A percentile compares a stretch with the other conserved stretches of the same genome.
Evolutionary conservation across 78 protist species (phyloP).

Genomic region (Dictyostelium brefeldianum): DNA sequence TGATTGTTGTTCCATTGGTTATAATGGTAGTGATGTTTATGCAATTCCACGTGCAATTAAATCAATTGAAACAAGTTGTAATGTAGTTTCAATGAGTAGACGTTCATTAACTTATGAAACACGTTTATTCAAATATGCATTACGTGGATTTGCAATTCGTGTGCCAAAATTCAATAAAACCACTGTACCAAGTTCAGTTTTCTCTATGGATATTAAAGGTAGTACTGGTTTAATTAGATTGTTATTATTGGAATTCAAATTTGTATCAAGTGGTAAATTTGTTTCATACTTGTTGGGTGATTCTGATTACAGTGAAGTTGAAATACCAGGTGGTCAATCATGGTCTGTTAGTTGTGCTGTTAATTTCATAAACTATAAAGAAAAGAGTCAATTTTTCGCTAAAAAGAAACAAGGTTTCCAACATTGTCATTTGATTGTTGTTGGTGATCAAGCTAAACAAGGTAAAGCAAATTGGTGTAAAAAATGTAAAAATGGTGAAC

Average conservation of each 20-base stretch:
- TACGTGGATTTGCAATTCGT: conserved; percentile 71
- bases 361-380: conserved; percentile 46
- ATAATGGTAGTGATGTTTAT: conserved; percentile 61
- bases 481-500: conserved; percentile 24
- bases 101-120: conserved; percentile 78
- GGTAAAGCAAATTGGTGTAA: conserved; percentile 74
- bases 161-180: conserved; percentile 21
- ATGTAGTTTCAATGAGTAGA: conserved; percentile 71
- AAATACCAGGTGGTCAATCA: conserved; percentile 39
- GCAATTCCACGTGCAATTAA: conserved; percentile 52
- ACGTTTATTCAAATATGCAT: conserved; percentile 81
- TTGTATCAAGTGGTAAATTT: neutral
- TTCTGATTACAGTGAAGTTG: conserved; percentile 55
- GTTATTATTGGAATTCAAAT: conserved; percentile 26
- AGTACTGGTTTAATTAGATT: conserved; percentile 38
- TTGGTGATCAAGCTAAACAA: conserved; percentile 24
- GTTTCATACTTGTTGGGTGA: neutral
- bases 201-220: neutral
- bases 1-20: conserved; percentile 82
- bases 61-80: conserved; percentile 28
- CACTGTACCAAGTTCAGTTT: conserved; percentile 5
- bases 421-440: conserved; percentile 52
- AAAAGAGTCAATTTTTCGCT: conserved; percentile 73
- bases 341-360: neutral
- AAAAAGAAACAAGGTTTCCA: conserved; percentile 10